phyloP scores from a whole-genome alignment of 1,284 basidiomycete species.

The Heterobasidion occidentale region DNA sequence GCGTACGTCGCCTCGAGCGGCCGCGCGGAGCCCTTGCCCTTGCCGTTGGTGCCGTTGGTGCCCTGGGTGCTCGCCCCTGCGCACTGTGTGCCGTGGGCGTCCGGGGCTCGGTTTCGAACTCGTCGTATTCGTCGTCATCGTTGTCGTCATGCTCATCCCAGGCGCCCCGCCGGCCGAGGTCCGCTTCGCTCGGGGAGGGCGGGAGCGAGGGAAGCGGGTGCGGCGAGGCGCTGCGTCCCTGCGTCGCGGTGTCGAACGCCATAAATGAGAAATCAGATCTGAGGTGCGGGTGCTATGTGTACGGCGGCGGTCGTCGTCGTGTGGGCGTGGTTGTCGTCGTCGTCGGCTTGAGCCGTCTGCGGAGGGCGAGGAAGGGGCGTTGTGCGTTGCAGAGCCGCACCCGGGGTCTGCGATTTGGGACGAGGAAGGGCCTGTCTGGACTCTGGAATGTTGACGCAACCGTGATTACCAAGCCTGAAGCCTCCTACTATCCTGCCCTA shows the following conservation, averaged over 20 bases:
- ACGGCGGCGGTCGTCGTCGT: too few relatives aligned
- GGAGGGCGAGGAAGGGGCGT: too few relatives aligned
- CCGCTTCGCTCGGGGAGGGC: slow-evolving; percentile 37
- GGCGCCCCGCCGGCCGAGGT: slow-evolving; percentile 29
- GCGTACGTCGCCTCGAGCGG: slow-evolving; percentile 14
- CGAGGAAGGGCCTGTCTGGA: too few relatives aligned
- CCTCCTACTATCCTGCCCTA: too few relatives aligned
- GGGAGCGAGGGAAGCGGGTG: slow-evolving; percentile 27
- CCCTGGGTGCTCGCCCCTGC: slow-evolving; percentile 1
- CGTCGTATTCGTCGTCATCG: not conserved
- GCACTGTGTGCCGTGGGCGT: not conserved
- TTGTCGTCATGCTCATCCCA: slow-evolving; percentile 20
- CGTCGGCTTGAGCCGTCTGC: too few relatives aligned
- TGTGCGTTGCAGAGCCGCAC: too few relatives aligned
- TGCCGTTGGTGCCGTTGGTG: slow-evolving; percentile 13
- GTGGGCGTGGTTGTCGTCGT: too few relatives aligned
- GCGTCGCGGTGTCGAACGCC: not conserved
- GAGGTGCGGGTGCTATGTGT: too few relatives aligned
- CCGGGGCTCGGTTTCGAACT: not conserved
- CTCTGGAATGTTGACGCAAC: too few relatives aligned
- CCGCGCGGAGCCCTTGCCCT: slow-evolving; percentile 18
- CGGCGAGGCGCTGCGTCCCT: slow-evolving; percentile 10
- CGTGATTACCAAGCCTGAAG: too few relatives aligned
- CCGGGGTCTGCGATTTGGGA: too few relatives aligned
- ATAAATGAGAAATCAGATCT: too few relatives aligned